A percentile compares a stretch with the other conserved stretches of the same genome.
These are phyloP conservation scores for Septoria linicola DNA, from an alignment of 2,329 filamentous ascomycete species.

Conservation along the genomic window DNA sequence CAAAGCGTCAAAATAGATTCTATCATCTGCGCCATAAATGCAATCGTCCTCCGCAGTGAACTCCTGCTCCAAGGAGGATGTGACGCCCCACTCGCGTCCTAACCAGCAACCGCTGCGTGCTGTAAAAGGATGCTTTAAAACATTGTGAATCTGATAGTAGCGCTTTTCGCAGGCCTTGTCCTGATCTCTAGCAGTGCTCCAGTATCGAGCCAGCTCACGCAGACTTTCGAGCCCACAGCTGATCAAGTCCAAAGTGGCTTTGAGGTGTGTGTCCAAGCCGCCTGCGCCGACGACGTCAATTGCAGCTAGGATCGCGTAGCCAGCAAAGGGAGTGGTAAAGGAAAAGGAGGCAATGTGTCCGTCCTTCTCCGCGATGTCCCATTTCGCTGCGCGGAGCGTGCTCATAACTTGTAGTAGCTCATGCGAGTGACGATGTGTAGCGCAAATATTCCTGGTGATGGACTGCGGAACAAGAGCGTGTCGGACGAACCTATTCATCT, in stretches of 20 bases:
- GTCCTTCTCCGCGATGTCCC: slow-evolving; percentile 23
- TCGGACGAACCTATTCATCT: slow-evolving; percentile 62
- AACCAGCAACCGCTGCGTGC: slow-evolving; percentile 40
- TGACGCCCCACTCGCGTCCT: slow-evolving; percentile 37
- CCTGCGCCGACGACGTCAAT: slow-evolving; percentile 66
- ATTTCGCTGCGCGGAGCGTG: slow-evolving; percentile 24
- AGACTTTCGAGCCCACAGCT: slow-evolving; percentile 55
- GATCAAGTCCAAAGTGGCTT: slow-evolving; percentile 56
- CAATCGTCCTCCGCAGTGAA: slow-evolving; percentile 35
- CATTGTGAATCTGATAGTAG: slow-evolving; percentile 46
- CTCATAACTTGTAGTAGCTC: slow-evolving; percentile 48
- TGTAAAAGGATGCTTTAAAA: slow-evolving; percentile 39
- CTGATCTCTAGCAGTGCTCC: slow-evolving; percentile 58
- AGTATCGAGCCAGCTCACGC: slow-evolving; percentile 57
- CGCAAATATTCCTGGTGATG: slow-evolving; percentile 49
- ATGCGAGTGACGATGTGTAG: slow-evolving; percentile 54
- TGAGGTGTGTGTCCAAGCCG: slow-evolving; percentile 53
- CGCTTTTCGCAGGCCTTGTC: slow-evolving; percentile 51
- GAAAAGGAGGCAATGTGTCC: slow-evolving; percentile 48
- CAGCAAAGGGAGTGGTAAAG: slow-evolving; percentile 53
- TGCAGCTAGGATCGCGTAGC: slow-evolving; percentile 62
- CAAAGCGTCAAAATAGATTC: slow-evolving; percentile 32
- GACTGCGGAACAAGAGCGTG: slow-evolving; percentile 45
- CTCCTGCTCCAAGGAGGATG: slow-evolving; percentile 35
- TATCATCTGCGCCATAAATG: slow-evolving; percentile 35